Evolutionary conservation across 495 filamentous ascomycete species (phyloP), one percentile per base, ranked within the genome.

Genomic region (Aspergillus nidulans): DNA sequence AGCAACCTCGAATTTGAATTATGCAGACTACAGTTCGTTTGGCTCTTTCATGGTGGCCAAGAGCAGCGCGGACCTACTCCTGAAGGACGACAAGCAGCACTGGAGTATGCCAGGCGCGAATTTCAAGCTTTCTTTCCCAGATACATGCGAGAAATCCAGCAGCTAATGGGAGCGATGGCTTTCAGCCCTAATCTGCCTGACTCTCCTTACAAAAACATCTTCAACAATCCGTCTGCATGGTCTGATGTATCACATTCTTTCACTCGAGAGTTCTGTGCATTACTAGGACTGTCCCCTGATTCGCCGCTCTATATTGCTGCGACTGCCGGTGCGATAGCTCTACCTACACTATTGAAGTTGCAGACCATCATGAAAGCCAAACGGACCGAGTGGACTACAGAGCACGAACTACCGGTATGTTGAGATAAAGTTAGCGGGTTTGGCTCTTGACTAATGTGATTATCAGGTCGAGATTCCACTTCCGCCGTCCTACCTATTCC

Each of bases 1-100:
- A 92, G 88, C 59, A 96, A 95, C 58, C 81, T 99, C 2, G 92
- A 97, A 65, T 99, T 96, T 48, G 92, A 99, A 45, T 84, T 99
- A 4, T 86, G 83, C 69, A 85, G 87, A 34, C 73, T 97, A 21
- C 88, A 95, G 56, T 97, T 88, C 63, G 78, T 97, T 39, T 90
- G 85, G 83, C 80, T 95, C 0, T 97, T 75, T 87, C 76, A 75
- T 23, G 77, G 79, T 20, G 70, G 69, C 21, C 66, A 65, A 6
- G 54, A 64, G 36, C 59, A 61, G 21, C 39, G 68, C 26, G 53
- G 53, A 6, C 59, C 63, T 24, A 47, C 34, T 26, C 19, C 54
- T 5, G 46, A 60, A 24, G 79, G 83, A 18, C 76, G 78, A 23
- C 66, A 78, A 21, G 73, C 70, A 36, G 94, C 94, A 1, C 70